Evolutionary conservation across 148 eudicot species (phyloP).

Genomic region (Mesembryanthemum crystallinum): DNA sequence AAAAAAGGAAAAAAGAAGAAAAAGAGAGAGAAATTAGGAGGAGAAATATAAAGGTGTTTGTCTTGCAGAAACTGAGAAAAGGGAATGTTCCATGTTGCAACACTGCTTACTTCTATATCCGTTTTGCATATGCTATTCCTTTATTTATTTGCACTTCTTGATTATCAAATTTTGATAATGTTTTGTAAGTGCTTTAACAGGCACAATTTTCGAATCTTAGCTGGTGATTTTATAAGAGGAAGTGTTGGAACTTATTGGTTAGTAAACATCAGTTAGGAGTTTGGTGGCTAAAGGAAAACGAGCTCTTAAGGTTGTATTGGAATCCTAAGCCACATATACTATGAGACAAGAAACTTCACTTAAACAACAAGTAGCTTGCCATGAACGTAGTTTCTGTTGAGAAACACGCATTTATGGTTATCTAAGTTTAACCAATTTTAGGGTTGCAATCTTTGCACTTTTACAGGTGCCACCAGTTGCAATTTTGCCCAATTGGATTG

Average conservation of each 20-base stretch:
- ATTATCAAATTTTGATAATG: neutral
- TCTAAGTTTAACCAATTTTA: neutral
- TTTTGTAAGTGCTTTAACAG: neutral
- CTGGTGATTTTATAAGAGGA: neutral
- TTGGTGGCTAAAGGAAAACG: too few species aligned
- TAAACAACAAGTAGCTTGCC: too few species aligned
- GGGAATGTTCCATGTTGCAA: too few species aligned
- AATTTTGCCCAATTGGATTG: constrained; percentile 65
- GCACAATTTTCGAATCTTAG: neutral
- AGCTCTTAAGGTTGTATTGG: too few species aligned
- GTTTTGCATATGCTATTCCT: neutral
- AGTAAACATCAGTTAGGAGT: neutral
- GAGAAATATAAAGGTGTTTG: too few species aligned
- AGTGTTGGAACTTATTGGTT: neutral
- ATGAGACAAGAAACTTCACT: too few species aligned
- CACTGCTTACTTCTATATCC: neutral
- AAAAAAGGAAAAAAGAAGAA: neutral
- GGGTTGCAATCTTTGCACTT: too few species aligned
- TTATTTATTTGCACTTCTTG: neutral
- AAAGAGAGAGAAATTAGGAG: neutral
- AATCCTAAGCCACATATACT: too few species aligned
- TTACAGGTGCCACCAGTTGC: constrained; percentile 93
- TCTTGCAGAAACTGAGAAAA: too few species aligned
- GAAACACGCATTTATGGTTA: too few species aligned
- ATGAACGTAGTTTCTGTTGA: too few species aligned